Base-by-base conservation (phyloP, 202 grass and related monocot genomes). In the Bolboschoenoplectus hybrid region DNA sequence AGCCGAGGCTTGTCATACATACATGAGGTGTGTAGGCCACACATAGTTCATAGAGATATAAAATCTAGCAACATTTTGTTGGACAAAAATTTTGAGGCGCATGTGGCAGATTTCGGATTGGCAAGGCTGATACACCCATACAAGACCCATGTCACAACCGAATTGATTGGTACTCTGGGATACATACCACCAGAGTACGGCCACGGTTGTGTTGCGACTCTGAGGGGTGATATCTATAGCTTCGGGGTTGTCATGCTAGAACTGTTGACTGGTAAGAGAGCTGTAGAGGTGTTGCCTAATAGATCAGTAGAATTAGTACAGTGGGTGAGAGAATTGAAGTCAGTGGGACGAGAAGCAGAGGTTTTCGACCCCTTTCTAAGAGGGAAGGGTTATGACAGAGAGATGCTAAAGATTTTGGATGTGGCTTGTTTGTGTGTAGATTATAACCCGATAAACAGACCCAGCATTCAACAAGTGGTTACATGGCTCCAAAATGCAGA, bases 51-150 rank as follows among this genome's bases (percentile, higher is more conserved):
- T 79, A 93, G 95, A 60, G 95, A 98, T 46, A 92, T 98, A 82
- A 98, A 98, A 79, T 93, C 90, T 55, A 98, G 95, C 82, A 98
- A 98, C 81, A 98, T 98, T 67, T 91, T 98, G 32, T 86, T 98
- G 16, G 93, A 98, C 12, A 83, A 88, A 82, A 90, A 89, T 43
- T 93, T 98, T 66, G 84, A 92, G 68, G 93, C 95, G 50, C 87
- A 88, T 87, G 89, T 98, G 75, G 95, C 93, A 65, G 95, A 98
- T 86, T 97, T 98, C 68, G 95, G 95, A 45, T 90, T 98, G 11
- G 79, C 95, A 2, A 93, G 95, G 82, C 82, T 95, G 83, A 91
- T 98, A 13, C 88, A 89, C 80, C 93, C 95, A 71, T 92, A 88
- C 62, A 67, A 92, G 47, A 95, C 95, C 16, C 95, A 98, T 87